Evolutionary conservation across 148 eudicot genomes (phyloP).

Genomic region (Nepenthes mirabilis): DNA sequence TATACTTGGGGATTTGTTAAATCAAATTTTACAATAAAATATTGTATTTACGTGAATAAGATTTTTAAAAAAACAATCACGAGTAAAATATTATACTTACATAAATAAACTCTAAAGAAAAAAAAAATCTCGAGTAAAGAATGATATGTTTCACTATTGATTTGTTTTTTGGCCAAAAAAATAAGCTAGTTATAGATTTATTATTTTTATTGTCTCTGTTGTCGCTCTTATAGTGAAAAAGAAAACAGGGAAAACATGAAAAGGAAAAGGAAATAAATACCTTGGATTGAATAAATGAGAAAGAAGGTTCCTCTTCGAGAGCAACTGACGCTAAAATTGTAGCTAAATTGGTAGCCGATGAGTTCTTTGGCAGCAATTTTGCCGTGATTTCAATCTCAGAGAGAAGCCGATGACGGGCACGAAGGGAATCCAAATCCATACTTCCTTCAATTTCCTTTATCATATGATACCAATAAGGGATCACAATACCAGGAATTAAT

Average conservation of each 20-base stretch:
- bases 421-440: slow-evolving; percentile 12
- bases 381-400: slow-evolving; percentile 23
- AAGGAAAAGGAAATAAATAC: slow-evolving; percentile 7
- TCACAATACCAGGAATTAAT: slow-evolving; percentile 24
- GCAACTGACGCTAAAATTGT: slow-evolving; percentile 16
- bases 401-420: slow-evolving; percentile 14
- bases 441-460: slow-evolving; percentile 22
- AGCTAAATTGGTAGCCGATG: slow-evolving; percentile 31
- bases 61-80: too few species aligned
- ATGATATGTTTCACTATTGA: too few species aligned
- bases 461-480: slow-evolving; percentile 36
- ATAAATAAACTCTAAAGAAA: too few species aligned
- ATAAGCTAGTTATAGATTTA: too few species aligned
- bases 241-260: not conserved
- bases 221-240: not conserved
- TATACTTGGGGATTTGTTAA: too few species aligned
- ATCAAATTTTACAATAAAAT: too few species aligned
- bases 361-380: slow-evolving; percentile 18
- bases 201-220: not conserved
- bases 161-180: too few species aligned
- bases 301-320: slow-evolving; percentile 11
- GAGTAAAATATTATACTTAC: too few species aligned
- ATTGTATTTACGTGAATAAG: too few species aligned
- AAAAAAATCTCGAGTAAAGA: too few species aligned
- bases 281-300: slow-evolving; percentile 16